Base-by-base conservation (phyloP, 805 yeast species). In the Saccharomycopsis olivae region DNA sequence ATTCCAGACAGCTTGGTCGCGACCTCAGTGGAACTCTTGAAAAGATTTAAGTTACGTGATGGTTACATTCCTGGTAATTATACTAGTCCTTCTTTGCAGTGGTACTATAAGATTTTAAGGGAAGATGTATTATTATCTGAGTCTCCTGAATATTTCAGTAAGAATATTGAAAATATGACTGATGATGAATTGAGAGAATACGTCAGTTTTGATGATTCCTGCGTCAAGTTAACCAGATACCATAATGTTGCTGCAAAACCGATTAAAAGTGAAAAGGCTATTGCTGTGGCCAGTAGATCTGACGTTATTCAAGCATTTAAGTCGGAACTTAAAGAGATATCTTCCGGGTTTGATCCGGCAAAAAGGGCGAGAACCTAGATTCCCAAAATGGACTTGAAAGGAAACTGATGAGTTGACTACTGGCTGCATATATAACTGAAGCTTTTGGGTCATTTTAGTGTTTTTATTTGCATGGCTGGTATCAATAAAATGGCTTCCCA, bases 81-180 rank as follows among this genome's bases (percentile, higher is more conserved):
- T 49, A 66, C 68, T 17, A 83, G 82, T 51, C 94, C 94, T 0
- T 61, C 69, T 3, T 55, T 86, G 29, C 75, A 75, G 46, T 78
- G 78, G 65, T 82, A 78, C 51, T 77, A 73, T 56, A 69, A 71
- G 42, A 59, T 76, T 0, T 55, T 86, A 15, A 78, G 79, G 50
- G 79, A 80, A 38, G 71, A 73, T 41, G 65, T 83, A 14, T 58
- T 86, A 36, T 88, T 82, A 49, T 64, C 65, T 16, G 74, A 69
- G 38, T 49, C 59, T n/a, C 59, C 61, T 21, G 51, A 41, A 11
- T 44, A 49, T 32, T 21, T 49, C 25, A 17, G 51, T 43, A 29
- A 35, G 10, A 29, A 16, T 19, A 27, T 28, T 15, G 38, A 43
- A n/a, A 36, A 30, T 17, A 10, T 34, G 13, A 34, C 28, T 5